Conservation (phyloP, 1,139 yeast species). For the Debaryomycetaceae sp. region DNA sequence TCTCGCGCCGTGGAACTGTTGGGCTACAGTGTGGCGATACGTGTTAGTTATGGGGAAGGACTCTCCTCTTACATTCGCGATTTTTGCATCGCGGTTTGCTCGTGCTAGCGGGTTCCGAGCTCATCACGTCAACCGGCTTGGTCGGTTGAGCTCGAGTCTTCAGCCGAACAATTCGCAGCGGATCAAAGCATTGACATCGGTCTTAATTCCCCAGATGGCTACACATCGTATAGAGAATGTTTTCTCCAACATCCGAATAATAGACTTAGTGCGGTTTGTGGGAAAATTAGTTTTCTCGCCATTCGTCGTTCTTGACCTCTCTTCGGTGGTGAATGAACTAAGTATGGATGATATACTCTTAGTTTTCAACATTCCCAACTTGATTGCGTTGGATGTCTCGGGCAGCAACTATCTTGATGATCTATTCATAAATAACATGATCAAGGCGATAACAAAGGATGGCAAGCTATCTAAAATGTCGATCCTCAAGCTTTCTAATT, state of each 20-base stretch:
- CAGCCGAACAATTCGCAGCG: not conserved
- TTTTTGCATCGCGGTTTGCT: conserved; percentile 26
- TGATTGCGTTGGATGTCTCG: conserved; percentile 34
- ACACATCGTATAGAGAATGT: conserved; percentile 35
- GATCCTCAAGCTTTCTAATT: conserved; percentile 21
- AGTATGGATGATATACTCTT: conserved; percentile 22
- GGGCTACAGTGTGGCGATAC: conserved; percentile 32
- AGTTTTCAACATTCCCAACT: conserved; percentile 26
- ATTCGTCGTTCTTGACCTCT: conserved; percentile 18
- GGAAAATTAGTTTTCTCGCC: conserved; percentile 13
- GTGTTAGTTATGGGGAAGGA: conserved; percentile 26
- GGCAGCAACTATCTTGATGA: conserved; percentile 27
- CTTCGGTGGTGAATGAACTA: conserved; percentile 6
- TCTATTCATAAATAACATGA: conserved; percentile 23
- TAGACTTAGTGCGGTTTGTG: conserved; percentile 17
- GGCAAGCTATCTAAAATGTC: conserved; percentile 21
- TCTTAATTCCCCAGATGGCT: conserved; percentile 10
- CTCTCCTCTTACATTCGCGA: conserved; percentile 23
- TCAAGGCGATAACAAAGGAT: conserved; percentile 18
- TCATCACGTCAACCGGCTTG: conserved; percentile 13
- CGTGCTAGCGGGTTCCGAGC: conserved; percentile 18
- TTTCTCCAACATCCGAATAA: conserved; percentile 24
- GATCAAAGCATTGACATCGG: conserved; percentile 6
- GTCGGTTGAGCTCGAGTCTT: not conserved
- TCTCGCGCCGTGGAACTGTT: conserved; percentile 25